phyloP scores from a whole-genome alignment of 306 rosid species.

The Ziziphus jujuba region DNA sequence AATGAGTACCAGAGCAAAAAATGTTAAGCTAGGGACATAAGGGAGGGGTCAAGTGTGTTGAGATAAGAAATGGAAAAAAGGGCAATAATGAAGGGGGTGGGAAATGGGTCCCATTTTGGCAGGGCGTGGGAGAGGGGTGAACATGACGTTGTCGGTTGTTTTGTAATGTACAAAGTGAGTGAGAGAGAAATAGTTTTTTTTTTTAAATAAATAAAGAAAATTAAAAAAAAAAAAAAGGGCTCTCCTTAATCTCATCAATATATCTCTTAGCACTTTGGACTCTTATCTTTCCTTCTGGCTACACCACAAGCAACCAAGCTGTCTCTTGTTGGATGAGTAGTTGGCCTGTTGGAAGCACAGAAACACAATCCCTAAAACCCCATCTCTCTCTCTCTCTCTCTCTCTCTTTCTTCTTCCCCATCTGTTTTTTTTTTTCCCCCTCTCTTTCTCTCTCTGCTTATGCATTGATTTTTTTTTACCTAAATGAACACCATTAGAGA shows the following conservation, averaged over 20 bases:
- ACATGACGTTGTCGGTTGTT: constrained; percentile 74
- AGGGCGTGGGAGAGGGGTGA: constrained; percentile 70
- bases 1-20: constrained; percentile 20
- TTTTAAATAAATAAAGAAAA: too few relatives aligned
- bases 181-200: too few relatives aligned
- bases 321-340: constrained; percentile 44
- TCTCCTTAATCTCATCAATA: constrained; percentile 22
- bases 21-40: constrained; percentile 16
- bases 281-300: constrained; percentile 37
- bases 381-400: constrained; percentile 2
- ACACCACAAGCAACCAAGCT: constrained; percentile 65
- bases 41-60: constrained; percentile 14
- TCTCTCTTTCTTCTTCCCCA: constrained; percentile 14
- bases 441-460: constrained; percentile 8
- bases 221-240: too few relatives aligned
- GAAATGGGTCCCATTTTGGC: constrained; percentile 52
- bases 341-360: constrained; percentile 49
- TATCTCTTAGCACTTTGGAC: constrained; percentile 13
- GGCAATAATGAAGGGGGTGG: constrained; percentile 44
- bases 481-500: constrained; percentile 23
- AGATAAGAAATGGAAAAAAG: constrained; percentile 25
- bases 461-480: background rate
- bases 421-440: background rate
- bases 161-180: constrained; percentile 27
- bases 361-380: constrained; percentile 28